A percentile compares a stretch with the other conserved stretches of the same genome.
Conservation (phyloP, 2,329 filamentous ascomycete genomes). For the Clathrospora elynae region DNA sequence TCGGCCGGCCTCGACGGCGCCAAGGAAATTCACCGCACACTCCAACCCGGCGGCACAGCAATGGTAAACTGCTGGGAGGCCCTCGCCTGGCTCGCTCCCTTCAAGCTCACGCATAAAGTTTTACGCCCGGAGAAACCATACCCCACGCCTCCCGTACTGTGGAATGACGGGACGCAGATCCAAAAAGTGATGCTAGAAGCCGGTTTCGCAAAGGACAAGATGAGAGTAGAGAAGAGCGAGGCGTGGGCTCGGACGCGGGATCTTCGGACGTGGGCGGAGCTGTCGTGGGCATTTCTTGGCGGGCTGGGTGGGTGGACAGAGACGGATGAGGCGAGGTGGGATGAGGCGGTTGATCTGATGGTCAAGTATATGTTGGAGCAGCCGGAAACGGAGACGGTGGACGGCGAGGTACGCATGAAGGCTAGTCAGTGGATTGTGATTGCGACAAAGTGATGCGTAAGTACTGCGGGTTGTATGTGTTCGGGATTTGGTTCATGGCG, state of each 20-base stretch:
- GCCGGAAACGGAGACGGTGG: conserved; percentile 27
- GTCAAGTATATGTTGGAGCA: conserved; percentile 23
- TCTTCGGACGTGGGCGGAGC: conserved; percentile 34
- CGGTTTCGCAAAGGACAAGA: conserved; percentile 31
- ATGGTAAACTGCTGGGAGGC: conserved; percentile 47
- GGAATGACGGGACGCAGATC: conserved; percentile 37
- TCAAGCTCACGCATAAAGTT: conserved; percentile 24
- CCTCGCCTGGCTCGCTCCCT: conserved; percentile 33
- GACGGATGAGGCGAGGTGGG: conserved; percentile 36
- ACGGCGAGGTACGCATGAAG: conserved; percentile 33
- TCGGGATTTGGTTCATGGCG: too few species aligned
- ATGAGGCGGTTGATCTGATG: conserved; percentile 34
- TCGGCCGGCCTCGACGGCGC: conserved; percentile 40
- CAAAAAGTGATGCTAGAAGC: conserved; percentile 36
- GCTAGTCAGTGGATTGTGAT: conserved; percentile 40
- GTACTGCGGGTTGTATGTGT: too few species aligned
- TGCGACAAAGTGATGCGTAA: conserved; percentile 27
- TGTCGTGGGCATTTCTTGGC: conserved; percentile 39
- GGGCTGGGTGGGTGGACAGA: conserved; percentile 33
- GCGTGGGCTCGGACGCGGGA: conserved; percentile 27
- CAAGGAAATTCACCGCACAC: conserved; percentile 47
- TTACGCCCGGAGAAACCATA: conserved; percentile 27
- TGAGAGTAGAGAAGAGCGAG: conserved; percentile 32
- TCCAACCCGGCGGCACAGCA: conserved; percentile 46
- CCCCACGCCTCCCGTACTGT: conserved; percentile 26